Evolutionary conservation across 2,329 filamentous ascomycete genomes (phyloP).

Genomic region (Ilyonectria destructans): DNA sequence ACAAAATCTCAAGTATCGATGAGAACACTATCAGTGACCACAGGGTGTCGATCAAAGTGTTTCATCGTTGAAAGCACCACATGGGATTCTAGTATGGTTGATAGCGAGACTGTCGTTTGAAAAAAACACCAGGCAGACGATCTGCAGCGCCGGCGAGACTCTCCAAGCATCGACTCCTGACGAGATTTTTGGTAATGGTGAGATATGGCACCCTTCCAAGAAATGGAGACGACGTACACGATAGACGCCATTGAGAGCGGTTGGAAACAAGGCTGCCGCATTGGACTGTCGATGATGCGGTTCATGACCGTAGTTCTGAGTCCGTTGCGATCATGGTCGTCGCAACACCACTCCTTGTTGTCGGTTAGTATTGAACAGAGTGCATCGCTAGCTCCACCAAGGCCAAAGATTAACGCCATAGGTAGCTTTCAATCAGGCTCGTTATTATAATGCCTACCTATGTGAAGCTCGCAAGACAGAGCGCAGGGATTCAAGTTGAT

Average conservation of each 20-base stretch:
- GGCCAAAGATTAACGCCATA: background rate
- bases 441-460: background rate
- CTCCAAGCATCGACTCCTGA: background rate
- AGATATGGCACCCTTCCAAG: conserved; percentile 4
- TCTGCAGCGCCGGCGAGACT: background rate
- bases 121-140: background rate
- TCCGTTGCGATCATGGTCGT: background rate
- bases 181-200: background rate
- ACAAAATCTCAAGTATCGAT: background rate
- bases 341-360: background rate
- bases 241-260: background rate
- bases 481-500: too few species aligned
- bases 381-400: background rate
- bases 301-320: background rate
- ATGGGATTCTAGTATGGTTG: conserved; percentile 1
- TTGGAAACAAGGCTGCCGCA: background rate
- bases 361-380: background rate
- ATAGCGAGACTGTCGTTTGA: background rate
- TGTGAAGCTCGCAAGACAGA: background rate
- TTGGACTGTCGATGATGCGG: background rate
- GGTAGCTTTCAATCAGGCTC: background rate
- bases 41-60: background rate
- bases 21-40: background rate
- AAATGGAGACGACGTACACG: background rate
- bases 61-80: background rate